These are phyloP conservation scores for Panicum miliaceum DNA, from an alignment of 176 grass and related monocot genomes.

Conservation along the genomic window DNA sequence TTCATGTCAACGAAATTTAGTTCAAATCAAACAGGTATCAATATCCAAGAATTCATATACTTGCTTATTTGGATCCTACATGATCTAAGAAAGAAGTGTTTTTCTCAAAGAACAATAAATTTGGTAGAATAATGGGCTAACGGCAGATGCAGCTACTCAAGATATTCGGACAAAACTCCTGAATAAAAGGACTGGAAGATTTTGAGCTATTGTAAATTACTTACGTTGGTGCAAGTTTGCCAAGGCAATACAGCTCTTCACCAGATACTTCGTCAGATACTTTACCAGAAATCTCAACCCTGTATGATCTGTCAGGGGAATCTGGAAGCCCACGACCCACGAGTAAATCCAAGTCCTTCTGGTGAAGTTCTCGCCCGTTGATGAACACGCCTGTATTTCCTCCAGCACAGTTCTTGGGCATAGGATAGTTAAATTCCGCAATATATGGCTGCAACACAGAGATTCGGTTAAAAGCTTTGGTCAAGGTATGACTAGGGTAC, in stretches of 20 bases:
- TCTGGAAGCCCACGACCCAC: conserved; percentile 67
- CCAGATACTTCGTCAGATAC: conserved; percentile 83
- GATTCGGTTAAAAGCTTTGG: conserved; percentile 28
- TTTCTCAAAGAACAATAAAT: background rate
- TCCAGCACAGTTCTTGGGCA: conserved; percentile 81
- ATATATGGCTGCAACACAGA: conserved; percentile 72
- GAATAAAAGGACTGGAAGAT: background rate
- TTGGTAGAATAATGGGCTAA: background rate
- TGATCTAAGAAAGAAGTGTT: conserved; percentile 6
- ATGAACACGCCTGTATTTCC: conserved; percentile 81
- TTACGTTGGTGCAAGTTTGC: conserved; percentile 98
- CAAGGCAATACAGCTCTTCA: conserved; percentile 87
- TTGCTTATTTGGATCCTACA: background rate
- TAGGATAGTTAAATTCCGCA: conserved; percentile 86
- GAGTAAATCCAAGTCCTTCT: conserved; percentile 84
- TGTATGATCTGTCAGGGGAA: conserved; percentile 73
- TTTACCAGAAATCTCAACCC: conserved; percentile 86
- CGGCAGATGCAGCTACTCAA: background rate
- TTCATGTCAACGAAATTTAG: background rate
- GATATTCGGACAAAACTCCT: background rate
- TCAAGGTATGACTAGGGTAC: conserved; percentile 18
- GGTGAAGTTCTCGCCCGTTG: conserved; percentile 92
- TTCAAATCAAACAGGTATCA: conserved; percentile 18
- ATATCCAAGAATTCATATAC: background rate
- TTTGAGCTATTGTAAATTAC: conserved; percentile 22